Conservation (phyloP, 2,329 filamentous ascomycete genomes). For the Phialophora expanda region DNA sequence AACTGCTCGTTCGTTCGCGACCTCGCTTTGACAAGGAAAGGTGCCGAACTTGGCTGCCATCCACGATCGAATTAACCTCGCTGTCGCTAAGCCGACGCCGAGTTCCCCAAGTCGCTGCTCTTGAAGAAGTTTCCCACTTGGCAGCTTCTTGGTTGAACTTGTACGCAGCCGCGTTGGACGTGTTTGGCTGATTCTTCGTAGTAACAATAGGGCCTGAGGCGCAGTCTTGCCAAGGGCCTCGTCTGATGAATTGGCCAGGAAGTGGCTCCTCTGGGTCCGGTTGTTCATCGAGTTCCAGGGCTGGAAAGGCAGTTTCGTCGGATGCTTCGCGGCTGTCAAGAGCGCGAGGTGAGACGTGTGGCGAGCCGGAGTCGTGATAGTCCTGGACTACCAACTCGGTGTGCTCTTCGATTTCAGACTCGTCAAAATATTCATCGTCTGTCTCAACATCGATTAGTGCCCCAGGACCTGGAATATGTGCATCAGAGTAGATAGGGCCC, state of each 20-base stretch:
- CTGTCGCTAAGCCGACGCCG: slow-evolving; percentile 54
- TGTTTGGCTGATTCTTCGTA: slow-evolving; percentile 55
- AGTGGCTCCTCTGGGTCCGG: slow-evolving; percentile 44
- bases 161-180: slow-evolving; percentile 61
- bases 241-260: slow-evolving; percentile 47
- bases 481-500: slow-evolving; percentile 45
- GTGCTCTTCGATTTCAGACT: slow-evolving; percentile 31
- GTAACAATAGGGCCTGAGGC: slow-evolving; percentile 29
- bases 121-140: slow-evolving; percentile 60
- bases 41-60: slow-evolving; percentile 49
- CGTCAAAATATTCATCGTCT: slow-evolving; percentile 44
- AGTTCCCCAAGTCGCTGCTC: slow-evolving; percentile 62
- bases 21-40: slow-evolving; percentile 46
- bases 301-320: slow-evolving; percentile 39
- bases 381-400: slow-evolving; percentile 30
- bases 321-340: slow-evolving; percentile 29
- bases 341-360: slow-evolving; percentile 39
- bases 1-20: slow-evolving; percentile 53
- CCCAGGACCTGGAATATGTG: slow-evolving; percentile 58
- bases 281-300: slow-evolving; percentile 37
- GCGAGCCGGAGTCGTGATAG: slow-evolving; percentile 42
- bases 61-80: slow-evolving; percentile 56
- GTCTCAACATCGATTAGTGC: slow-evolving; percentile 53
- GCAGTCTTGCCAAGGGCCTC: slow-evolving; percentile 57
- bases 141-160: slow-evolving; percentile 56